Evolutionary conservation across 2,329 filamentous ascomycete species (phyloP), one percentile per base, ranked within the genome.

Genomic region (Ceratocystis lukuohia): DNA sequence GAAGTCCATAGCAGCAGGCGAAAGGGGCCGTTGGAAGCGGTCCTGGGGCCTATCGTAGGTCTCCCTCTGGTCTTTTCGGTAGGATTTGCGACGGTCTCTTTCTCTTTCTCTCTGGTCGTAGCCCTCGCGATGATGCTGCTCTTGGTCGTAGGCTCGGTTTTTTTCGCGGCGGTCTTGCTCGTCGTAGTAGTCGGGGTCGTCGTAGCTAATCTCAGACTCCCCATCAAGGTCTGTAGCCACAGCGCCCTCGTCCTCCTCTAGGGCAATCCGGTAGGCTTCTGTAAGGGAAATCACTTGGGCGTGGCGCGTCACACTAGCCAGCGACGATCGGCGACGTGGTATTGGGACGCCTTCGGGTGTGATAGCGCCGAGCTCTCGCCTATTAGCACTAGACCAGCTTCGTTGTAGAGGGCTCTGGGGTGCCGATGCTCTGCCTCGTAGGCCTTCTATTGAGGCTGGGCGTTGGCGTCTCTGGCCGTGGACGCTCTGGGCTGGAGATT

Each of bases 381-480:
- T 64, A 41, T 65, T 65, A 20, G 63, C 50, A 37, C 63, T 68
- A 15, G 66, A 68, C 64, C 64, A 68, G 25, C 63, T 63, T 22
- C 66, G 64, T 33, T 68, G 66, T 12, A 65, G 63, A 4, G 66
- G 59, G 15, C 63, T 65, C 8, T 53, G 63, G 2, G 66, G 66
- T 10, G 62, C 61, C 6, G 56, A 59, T 25, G 66, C 66, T 15
- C 64, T 48, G 44, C 63, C 59, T 25, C 64, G 66, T 10, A 68
- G 63, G 64, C 65, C 65, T 41, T 68, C 66, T 28, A 63, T 68
- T 5, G 66, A 68, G 20, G 61, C 63, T n/a, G 66, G 64, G 3
- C 66, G 64, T 70, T 71, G 68, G 68, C 70, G 69, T 37, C 41
- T 71, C 50, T 61, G 48, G 61, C 67, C 64, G 62, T 65, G 62